These are phyloP conservation scores for Dothistroma pini DNA, from an alignment of 2,329 filamentous ascomycete species.

Conservation along the genomic window DNA sequence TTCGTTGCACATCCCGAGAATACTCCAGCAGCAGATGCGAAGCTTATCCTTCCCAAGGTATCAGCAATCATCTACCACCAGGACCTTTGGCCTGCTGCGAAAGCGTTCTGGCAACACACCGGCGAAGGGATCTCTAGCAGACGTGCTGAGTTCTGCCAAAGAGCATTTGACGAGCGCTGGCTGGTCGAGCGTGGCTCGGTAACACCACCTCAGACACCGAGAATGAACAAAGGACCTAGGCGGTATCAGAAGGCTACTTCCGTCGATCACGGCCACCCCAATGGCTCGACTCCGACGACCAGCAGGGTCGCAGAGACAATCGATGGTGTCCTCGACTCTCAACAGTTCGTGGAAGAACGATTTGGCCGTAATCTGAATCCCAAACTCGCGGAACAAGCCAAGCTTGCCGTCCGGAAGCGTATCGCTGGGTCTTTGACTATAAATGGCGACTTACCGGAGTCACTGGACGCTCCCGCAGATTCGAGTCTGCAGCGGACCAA, in stretches of 20 bases:
- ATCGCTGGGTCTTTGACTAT: conserved; percentile 82
- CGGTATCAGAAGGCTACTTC: conserved; percentile 69
- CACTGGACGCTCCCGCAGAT: conserved; percentile 45
- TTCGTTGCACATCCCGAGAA: conserved; percentile 60
- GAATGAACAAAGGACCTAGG: conserved; percentile 65
- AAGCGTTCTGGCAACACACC: conserved; percentile 95
- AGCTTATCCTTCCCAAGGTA: conserved; percentile 44
- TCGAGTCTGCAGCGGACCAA: conserved; percentile 36
- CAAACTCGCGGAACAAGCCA: conserved; percentile 74
- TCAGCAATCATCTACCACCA: conserved; percentile 64
- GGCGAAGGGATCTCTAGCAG: conserved; percentile 91
- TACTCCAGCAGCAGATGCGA: conserved; percentile 35
- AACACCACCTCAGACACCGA: conserved; percentile 33
- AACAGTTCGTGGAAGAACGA: conserved; percentile 83
- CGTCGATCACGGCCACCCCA: conserved; percentile 39
- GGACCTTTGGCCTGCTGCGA: conserved; percentile 68
- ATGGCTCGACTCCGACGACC: conserved; percentile 18
- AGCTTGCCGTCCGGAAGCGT: conserved; percentile 76
- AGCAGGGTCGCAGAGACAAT: conserved; percentile 21
- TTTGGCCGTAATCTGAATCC: conserved; percentile 88
- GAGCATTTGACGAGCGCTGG: conserved; percentile 66
- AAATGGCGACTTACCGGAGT: conserved; percentile 63
- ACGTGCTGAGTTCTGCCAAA: conserved; percentile 82
- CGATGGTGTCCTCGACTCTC: conserved; percentile 60
- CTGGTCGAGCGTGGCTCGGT: conserved; percentile 50